Base-by-base conservation (phyloP, 805 yeast species). In the Candida lessepsii region DNA sequence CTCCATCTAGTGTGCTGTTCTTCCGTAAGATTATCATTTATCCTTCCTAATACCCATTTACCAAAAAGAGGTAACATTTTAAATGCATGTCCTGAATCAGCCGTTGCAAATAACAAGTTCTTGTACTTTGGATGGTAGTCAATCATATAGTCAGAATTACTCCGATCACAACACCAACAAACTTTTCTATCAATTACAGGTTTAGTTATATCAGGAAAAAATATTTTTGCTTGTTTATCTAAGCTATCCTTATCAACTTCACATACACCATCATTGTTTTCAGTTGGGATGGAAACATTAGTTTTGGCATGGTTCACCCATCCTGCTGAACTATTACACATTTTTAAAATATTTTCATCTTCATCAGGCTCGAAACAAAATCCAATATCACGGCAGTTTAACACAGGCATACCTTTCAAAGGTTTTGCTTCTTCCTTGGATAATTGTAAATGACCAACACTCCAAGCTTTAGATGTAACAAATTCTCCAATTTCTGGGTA, bases 21-120 rank as follows among this genome's bases (percentile, higher is more conserved):
- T n/a, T 26, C 14, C 4, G 34, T 37, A 8, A 46, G 26, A 9
- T 37, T 37, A 5, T 39, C 43, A 16, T 48, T 37, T 2, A 50
- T n/a, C 28, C 40, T 39, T 3, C 31, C 39, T 6, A 46, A 25
- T 1, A 51, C 48, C 41, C 48, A 52, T 33, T 46, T 44, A 8
- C 72, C 71, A 16, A 65, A 46, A 18, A 54, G 52, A 1, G 67
- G 69, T 13, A 64, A 46, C 57, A 63, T 59, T 53, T 61, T 64
- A 39, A 64, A 67, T 2, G 59, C 66, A 45, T 67, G 72, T 0
- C 70, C 70, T 2, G 68, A 61, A 39, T 65, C 71, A 16, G 70
- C 72, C 27, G 65, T 57, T n/a, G 61, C 61, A 5, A 63, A 58
- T 20, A 58, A 54, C 9, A 65, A 48, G 18, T 59, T 56, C 5